Conservation (phyloP, 129 eudicot species). For the Lactuca sativa region DNA sequence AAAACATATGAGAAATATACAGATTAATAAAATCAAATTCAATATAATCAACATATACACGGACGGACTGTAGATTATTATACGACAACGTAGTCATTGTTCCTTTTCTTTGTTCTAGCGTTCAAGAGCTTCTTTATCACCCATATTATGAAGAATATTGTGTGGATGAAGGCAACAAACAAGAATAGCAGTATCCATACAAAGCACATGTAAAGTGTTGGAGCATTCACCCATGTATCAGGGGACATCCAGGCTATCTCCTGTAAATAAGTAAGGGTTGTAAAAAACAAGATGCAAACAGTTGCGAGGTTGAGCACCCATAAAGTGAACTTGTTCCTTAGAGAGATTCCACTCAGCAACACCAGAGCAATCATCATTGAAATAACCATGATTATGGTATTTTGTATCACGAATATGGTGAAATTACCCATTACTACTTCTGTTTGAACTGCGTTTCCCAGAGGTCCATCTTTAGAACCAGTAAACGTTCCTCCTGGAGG, state of each 20-base stretch:
- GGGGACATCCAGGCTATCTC: slow-evolving; percentile 2
- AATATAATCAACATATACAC: no score
- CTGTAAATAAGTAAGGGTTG: background rate
- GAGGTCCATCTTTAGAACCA: slow-evolving; percentile 4
- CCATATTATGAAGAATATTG: slow-evolving; percentile 4
- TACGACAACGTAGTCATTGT: background rate
- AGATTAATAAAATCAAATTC: no score
- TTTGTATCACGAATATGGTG: slow-evolving; percentile 3
- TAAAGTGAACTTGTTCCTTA: slow-evolving; percentile 15
- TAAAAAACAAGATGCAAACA: background rate
- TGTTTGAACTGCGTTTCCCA: slow-evolving; percentile 16
- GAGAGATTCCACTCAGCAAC: slow-evolving; percentile 14
- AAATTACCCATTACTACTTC: slow-evolving; percentile 10
- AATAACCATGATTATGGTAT: slow-evolving; percentile 11
- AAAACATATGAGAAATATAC: no score
- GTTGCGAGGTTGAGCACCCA: slow-evolving; percentile 13
- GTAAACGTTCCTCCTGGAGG: slow-evolving; percentile 17
- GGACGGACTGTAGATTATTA: no score
- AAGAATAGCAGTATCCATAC: background rate
- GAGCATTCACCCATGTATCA: background rate
- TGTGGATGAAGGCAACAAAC: slow-evolving; percentile 1
- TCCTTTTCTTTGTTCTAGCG: background rate
- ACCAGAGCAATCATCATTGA: slow-evolving; percentile 3
- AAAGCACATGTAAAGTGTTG: background rate
- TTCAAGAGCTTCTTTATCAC: slow-evolving; percentile 3